These are phyloP conservation scores for Citrus maxima DNA, from an alignment of 345 rosid species.

Conservation along the genomic window DNA sequence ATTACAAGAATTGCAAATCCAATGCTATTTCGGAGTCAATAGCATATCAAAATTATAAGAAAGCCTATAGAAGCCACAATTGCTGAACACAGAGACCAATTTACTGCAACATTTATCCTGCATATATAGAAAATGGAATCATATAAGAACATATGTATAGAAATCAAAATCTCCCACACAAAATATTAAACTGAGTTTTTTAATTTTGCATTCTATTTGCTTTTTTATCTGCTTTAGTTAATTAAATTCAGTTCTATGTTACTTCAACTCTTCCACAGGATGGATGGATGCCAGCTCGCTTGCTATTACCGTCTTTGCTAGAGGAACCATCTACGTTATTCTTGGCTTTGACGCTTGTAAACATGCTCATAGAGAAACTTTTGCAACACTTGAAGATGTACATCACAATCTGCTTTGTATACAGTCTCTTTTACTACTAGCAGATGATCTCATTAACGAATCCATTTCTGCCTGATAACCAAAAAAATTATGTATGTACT, in stretches of 20 bases:
- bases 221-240: background rate
- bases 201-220: background rate
- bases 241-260: background rate
- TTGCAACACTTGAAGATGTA: background rate
- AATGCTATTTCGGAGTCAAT: too few relatives aligned
- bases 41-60: too few relatives aligned
- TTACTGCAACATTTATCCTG: background rate
- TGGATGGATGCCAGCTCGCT: background rate
- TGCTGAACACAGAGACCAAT: too few relatives aligned
- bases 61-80: too few relatives aligned
- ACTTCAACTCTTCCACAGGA: background rate
- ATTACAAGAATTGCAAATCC: too few relatives aligned
- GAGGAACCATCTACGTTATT: background rate
- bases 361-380: background rate
- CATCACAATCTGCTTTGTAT: background rate
- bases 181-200: background rate
- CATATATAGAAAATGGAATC: background rate
- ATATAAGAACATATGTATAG: background rate
- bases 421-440: background rate
- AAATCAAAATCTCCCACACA: too few relatives aligned
- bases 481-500: background rate
- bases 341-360: background rate
- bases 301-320: background rate
- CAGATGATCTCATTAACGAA: background rate
- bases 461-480: too few relatives aligned